Evolutionary conservation across 2,329 filamentous ascomycete species (phyloP).

Genomic region (Phyllosticta paracitricarpa): DNA sequence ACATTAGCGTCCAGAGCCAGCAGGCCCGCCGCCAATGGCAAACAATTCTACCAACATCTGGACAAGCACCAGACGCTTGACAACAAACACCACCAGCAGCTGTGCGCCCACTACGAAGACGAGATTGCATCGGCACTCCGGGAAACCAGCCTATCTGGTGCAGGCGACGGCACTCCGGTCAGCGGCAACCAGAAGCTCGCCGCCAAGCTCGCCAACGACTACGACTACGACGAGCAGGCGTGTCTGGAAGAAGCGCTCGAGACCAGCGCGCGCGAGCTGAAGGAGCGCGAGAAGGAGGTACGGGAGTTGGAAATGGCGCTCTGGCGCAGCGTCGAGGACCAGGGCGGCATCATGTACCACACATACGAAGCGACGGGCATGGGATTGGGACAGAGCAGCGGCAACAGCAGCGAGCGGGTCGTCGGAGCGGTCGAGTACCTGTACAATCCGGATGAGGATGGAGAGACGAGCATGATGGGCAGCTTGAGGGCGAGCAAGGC

Average conservation of each 20-base stretch:
- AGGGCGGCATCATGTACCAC: not conserved
- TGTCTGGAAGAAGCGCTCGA: not conserved
- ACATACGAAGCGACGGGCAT: not conserved
- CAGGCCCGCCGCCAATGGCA: not conserved
- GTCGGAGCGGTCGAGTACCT: not conserved
- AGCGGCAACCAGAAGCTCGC: not conserved
- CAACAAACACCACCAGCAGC: too few species aligned
- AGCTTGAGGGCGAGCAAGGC: not conserved
- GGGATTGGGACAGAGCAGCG: not conserved
- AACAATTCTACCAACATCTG: not conserved
- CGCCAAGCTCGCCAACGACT: not conserved
- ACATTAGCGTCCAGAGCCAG: not conserved
- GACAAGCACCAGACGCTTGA: not conserved
- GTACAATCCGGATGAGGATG: not conserved
- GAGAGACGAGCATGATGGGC: conserved; percentile 1
- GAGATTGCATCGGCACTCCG: not conserved
- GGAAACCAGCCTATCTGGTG: not conserved
- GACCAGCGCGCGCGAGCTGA: not conserved
- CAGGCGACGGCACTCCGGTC: not conserved
- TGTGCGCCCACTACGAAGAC: not conserved
- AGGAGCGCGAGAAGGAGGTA: not conserved
- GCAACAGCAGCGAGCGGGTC: too few species aligned
- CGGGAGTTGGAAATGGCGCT: not conserved
- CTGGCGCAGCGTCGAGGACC: not conserved
- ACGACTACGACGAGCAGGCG: not conserved